Evolutionary conservation across 495 filamentous ascomycete genomes (phyloP).

Genomic region (Sordaria brevicollis): DNA sequence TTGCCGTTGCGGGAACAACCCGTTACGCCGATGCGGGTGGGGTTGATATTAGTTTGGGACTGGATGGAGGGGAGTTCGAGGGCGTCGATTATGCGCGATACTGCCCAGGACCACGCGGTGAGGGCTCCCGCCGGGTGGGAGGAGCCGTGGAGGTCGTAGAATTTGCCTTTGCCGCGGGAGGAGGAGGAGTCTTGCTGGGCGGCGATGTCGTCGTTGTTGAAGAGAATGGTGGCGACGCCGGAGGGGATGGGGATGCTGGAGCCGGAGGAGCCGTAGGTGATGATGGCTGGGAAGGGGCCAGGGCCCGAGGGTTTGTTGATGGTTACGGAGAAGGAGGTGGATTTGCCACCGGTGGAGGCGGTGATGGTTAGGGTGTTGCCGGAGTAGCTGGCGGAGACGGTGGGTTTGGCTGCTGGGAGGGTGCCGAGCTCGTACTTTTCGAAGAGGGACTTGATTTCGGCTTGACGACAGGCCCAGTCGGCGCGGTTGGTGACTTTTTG

Average conservation of each 20-base stretch:
- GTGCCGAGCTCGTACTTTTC: slow-evolving; percentile 43
- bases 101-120: slow-evolving; percentile 44
- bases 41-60: slow-evolving; percentile 33
- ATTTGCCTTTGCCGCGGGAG: slow-evolving; percentile 34
- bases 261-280: slow-evolving; percentile 29
- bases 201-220: slow-evolving; percentile 40
- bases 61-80: slow-evolving; percentile 33
- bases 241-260: slow-evolving; percentile 34
- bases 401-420: slow-evolving; percentile 31
- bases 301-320: slow-evolving; percentile 27
- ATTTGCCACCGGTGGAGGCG: slow-evolving; percentile 31
- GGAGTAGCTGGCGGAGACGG: slow-evolving; percentile 30
- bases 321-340: slow-evolving; percentile 39
- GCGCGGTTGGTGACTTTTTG: slow-evolving; percentile 30
- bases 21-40: slow-evolving; percentile 36
- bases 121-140: slow-evolving; percentile 37
- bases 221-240: slow-evolving; percentile 37
- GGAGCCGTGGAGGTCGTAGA: slow-evolving; percentile 40
- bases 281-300: slow-evolving; percentile 38
- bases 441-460: slow-evolving; percentile 38
- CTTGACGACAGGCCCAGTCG: slow-evolving; percentile 39
- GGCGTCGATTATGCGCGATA: slow-evolving; percentile 41
- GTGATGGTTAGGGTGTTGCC: slow-evolving; percentile 25
- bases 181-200: slow-evolving; percentile 23
- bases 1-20: slow-evolving; percentile 47